phyloP scores from a whole-genome alignment of 2,329 filamentous ascomycete species.

The Spiromastix sp. region DNA sequence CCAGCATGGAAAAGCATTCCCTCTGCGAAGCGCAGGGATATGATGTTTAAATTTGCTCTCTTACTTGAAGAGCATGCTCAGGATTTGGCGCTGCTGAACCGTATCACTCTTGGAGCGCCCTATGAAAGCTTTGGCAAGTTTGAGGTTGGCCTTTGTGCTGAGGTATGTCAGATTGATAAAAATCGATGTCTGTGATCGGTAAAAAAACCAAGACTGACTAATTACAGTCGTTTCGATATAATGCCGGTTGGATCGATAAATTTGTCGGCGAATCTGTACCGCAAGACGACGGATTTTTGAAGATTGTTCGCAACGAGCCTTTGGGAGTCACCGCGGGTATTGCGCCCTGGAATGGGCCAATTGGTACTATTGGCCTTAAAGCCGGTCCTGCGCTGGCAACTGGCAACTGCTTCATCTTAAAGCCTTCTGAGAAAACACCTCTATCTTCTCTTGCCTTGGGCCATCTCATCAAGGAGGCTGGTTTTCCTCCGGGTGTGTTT shows the following conservation, averaged over 20 bases:
- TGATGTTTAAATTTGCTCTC: conserved; percentile 36
- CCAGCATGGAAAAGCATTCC: conserved; percentile 33
- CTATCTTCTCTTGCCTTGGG: conserved; percentile 39
- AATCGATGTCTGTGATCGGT: too few relatives aligned
- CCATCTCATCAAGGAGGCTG: conserved; percentile 23
- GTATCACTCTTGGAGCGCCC: conserved; percentile 39
- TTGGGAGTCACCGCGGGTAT: conserved; percentile 68
- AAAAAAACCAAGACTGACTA: too few relatives aligned
- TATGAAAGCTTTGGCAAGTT: conserved; percentile 36
- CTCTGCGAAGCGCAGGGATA: conserved; percentile 27
- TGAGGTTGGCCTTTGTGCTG: conserved; percentile 25
- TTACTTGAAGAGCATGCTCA: conserved; percentile 30
- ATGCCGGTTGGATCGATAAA: conserved; percentile 31
- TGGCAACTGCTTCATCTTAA: conserved; percentile 47
- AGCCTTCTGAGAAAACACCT: conserved; percentile 51
- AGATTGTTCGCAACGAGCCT: conserved; percentile 41
- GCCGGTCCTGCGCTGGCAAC: conserved; percentile 40
- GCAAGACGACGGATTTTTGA: conserved; percentile 37
- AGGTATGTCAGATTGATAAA: conserved; percentile 2
- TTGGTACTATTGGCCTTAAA: conserved; percentile 68
- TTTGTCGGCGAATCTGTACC: conserved; percentile 30
- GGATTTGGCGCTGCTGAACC: conserved; percentile 29
- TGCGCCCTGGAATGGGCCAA: conserved; percentile 73
- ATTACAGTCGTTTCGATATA: conserved; percentile 16
- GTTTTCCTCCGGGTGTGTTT: conserved; percentile 32